These are phyloP conservation scores for Lotus japonicus DNA, from an alignment of 306 rosid species.

Conservation along the genomic window DNA sequence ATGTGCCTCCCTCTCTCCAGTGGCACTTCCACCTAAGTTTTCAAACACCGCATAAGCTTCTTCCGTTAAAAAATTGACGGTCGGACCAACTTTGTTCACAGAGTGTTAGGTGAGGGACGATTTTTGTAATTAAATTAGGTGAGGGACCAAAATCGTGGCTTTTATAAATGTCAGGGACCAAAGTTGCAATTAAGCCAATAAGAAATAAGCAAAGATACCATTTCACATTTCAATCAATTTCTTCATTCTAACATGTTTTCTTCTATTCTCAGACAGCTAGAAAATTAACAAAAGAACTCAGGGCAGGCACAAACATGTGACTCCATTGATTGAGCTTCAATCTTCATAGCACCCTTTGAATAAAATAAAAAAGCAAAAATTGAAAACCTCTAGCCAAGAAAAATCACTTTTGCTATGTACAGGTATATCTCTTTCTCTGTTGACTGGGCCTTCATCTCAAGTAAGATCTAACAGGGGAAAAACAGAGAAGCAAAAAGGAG, in stretches of 20 bases:
- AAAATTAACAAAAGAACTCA: slow-evolving; percentile 13
- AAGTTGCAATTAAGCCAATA: too few species aligned
- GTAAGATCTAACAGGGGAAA: background rate
- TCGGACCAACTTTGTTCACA: too few species aligned
- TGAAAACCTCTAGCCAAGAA: slow-evolving; percentile 9
- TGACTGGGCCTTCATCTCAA: background rate
- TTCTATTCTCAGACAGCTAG: slow-evolving; percentile 13
- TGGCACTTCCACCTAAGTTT: too few species aligned
- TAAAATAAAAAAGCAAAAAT: slow-evolving; percentile 18
- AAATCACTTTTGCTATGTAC: slow-evolving; percentile 24
- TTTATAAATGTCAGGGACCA: too few species aligned
- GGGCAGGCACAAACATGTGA: background rate
- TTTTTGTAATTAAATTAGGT: too few species aligned
- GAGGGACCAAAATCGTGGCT: too few species aligned
- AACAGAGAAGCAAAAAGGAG: background rate
- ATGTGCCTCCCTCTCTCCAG: too few species aligned
- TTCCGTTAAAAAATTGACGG: too few species aligned
- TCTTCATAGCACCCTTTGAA: slow-evolving; percentile 11
- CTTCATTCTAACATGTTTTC: slow-evolving; percentile 13
- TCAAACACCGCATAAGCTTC: too few species aligned
- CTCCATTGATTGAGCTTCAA: slow-evolving; percentile 21
- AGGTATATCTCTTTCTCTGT: slow-evolving; percentile 22
- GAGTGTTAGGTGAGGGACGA: too few species aligned
- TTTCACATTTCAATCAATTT: slow-evolving; percentile 15
- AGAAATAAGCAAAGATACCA: too few species aligned